Evolutionary conservation across 164 flowering plant species (phyloP).

Genomic region (Stephania cephalantha): DNA sequence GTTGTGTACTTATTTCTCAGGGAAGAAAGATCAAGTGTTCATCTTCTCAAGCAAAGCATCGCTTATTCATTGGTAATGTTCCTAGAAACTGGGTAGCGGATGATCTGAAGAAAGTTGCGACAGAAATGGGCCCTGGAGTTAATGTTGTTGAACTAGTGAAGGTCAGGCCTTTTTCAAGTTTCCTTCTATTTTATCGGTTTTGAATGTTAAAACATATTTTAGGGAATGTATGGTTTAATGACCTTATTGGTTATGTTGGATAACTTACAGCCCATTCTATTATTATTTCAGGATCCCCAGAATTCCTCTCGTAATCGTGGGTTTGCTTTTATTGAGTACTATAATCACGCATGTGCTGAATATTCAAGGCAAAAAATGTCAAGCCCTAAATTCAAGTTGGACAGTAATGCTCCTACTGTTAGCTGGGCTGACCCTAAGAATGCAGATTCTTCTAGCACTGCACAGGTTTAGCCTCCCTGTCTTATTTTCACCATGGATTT

Average conservation of each 20-base stretch:
- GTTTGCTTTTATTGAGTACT: conserved; percentile 89
- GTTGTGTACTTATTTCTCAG: conserved; percentile 27
- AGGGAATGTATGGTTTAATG: neutral
- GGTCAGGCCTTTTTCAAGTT: conserved; percentile 30
- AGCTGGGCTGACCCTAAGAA: conserved; percentile 92
- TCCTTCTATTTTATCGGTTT: neutral
- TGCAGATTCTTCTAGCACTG: conserved; percentile 58
- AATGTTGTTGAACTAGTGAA: conserved; percentile 55
- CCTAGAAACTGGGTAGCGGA: conserved; percentile 74
- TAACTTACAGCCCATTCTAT: neutral
- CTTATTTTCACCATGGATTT: neutral
- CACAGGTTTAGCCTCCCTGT: conserved; percentile 51
- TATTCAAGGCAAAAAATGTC: conserved; percentile 81
- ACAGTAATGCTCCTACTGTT: conserved; percentile 69
- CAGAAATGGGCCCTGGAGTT: conserved; percentile 77
- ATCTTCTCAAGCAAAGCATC: conserved; percentile 76
- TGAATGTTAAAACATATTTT: neutral
- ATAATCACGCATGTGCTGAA: conserved; percentile 93
- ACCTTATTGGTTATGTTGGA: neutral
- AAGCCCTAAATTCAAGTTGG: conserved; percentile 70
- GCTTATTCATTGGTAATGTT: conserved; percentile 79
- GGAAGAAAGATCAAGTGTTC: conserved; percentile 77
- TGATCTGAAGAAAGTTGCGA: conserved; percentile 56
- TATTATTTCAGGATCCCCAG: conserved; percentile 56
- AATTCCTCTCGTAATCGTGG: conserved; percentile 79